phyloP scores from a whole-genome alignment of 1,284 basidiomycete genomes.

The Neotropicomus parvogracilis region DNA sequence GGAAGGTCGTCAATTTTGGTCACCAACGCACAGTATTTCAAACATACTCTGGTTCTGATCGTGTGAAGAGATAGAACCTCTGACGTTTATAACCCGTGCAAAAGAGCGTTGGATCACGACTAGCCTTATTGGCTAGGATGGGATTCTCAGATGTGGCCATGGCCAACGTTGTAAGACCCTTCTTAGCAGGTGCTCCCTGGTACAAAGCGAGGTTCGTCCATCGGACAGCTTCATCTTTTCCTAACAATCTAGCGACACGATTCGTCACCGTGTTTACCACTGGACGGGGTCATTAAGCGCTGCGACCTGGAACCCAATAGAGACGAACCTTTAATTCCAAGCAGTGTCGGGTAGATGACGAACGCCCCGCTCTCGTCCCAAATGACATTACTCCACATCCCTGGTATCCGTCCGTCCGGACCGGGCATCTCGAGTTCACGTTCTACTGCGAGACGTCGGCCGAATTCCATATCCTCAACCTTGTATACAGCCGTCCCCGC shows the following conservation, averaged over 20 bases:
- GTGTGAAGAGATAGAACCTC: slow-evolving; percentile 97
- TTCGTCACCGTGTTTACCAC: slow-evolving; percentile 95
- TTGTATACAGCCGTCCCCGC: slow-evolving; percentile 87
- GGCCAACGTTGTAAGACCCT: slow-evolving; percentile 78
- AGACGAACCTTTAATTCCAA: slow-evolving; percentile 87
- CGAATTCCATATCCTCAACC: slow-evolving; percentile 99
- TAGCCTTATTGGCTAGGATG: slow-evolving; percentile 78
- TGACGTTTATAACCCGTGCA: slow-evolving; percentile 91
- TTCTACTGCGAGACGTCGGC: slow-evolving; percentile 89
- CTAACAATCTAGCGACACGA: slow-evolving; percentile 84
- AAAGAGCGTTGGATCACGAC: slow-evolving; percentile 89
- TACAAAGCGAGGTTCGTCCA: slow-evolving; percentile 89
- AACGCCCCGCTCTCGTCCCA: slow-evolving; percentile 98
- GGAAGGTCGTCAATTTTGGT: slow-evolving; percentile 1
- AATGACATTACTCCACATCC: slow-evolving; percentile 78
- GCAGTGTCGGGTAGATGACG: slow-evolving; percentile 86
- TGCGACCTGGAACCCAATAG: neutral
- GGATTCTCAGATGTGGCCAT: slow-evolving; percentile 97
- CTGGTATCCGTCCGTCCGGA: slow-evolving; percentile 65
- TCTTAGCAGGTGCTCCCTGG: slow-evolving; percentile 91
- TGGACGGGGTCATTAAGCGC: slow-evolving; percentile 32
- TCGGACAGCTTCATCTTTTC: slow-evolving; percentile 92
- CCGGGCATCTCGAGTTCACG: slow-evolving; percentile 83
- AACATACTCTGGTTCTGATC: slow-evolving; percentile 83
- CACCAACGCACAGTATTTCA: slow-evolving; percentile 11